Evolutionary conservation across 2,329 filamentous ascomycete genomes (phyloP), one percentile per base, ranked within the genome.

Genomic region (Colletotrichum tropicicola): DNA sequence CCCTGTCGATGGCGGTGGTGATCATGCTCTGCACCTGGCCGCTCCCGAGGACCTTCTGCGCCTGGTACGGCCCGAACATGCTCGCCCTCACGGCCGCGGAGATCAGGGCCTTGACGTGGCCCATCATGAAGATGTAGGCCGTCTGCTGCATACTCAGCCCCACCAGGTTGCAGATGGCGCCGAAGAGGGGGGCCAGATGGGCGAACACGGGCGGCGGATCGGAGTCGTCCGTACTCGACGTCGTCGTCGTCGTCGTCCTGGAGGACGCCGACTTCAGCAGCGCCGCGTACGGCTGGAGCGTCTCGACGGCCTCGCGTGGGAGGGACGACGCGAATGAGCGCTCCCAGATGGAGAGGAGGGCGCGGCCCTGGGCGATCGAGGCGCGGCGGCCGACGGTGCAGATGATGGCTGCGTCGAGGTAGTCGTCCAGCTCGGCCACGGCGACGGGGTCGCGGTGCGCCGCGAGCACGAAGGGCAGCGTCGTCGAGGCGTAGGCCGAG

Each of bases 381-480:
- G 92, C 92, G 17, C 92, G 86, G 0, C 92, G 84, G 12, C 90
- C 92, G 13, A 96, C 92, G n/a, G 91, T 89, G 78, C 92, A 96
- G 45, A 92, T 85, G 8, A 92, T 89, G 27, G 88, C 87, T 8
- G 93, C 92, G 75, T 96, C 93, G 51, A 92, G 87, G 69, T 86
- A 82, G 78, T 96, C 92, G 79, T 95, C 92, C 6, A 95, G 82
- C 0, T 78, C 75, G 9, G 82, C 74, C 5, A 94, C 79, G 3
- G 70, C 63, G 0, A 69, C 35, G 0, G 89, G 88, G 51, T 83
- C 70, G 52, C 87, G 83, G 74, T 92, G 87, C 1, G 87, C 90
- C 2, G 90, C 87, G 3, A 94, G 85, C 8, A 91, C 87, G 77
- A 93, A 95, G 1, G 92, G 92, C 1, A 96, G 84, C 2, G 89